Conservation (phyloP, 2,329 filamentous ascomycete species). For the Fusarium cicatricum region DNA sequence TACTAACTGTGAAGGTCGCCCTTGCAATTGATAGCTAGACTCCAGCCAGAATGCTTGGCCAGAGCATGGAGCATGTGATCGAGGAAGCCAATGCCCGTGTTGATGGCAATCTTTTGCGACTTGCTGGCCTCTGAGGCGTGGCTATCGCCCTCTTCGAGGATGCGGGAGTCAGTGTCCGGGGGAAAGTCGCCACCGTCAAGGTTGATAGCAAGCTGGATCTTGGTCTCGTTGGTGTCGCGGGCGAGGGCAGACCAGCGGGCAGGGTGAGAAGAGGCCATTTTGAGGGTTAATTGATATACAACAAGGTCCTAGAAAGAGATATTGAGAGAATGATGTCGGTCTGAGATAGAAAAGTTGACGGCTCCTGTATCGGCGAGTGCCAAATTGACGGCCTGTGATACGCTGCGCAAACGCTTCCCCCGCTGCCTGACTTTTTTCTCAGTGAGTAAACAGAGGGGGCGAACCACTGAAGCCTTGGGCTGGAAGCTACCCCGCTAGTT, state of each 20-base stretch:
- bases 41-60: slow-evolving; percentile 96
- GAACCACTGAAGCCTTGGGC: slow-evolving; percentile 14
- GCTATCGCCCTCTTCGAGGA: slow-evolving; percentile 60
- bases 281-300: slow-evolving; percentile 24
- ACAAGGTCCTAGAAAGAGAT: neutral
- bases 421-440: slow-evolving; percentile 31
- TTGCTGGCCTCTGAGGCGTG: slow-evolving; percentile 88
- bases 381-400: slow-evolving; percentile 42
- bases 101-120: slow-evolving; percentile 84
- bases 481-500: slow-evolving; percentile 45
- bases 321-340: slow-evolving; percentile 5
- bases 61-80: slow-evolving; percentile 99
- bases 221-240: slow-evolving; percentile 97
- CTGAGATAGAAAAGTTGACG: slow-evolving; percentile 22
- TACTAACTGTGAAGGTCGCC: slow-evolving; percentile 89
- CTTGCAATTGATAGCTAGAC: slow-evolving; percentile 80
- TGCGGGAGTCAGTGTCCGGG: slow-evolving; percentile 65
- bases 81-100: slow-evolving; percentile 95
- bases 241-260: slow-evolving; percentile 78
- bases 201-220: slow-evolving; percentile 91
- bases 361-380: slow-evolving; percentile 43
- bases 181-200: slow-evolving; percentile 88
- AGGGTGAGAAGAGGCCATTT: slow-evolving; percentile 41
- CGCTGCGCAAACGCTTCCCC: slow-evolving; percentile 17
- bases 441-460: slow-evolving; percentile 5